These are phyloP conservation scores for Baeospora myosura DNA, from an alignment of 1,284 basidiomycete genomes.

Conservation along the genomic window DNA sequence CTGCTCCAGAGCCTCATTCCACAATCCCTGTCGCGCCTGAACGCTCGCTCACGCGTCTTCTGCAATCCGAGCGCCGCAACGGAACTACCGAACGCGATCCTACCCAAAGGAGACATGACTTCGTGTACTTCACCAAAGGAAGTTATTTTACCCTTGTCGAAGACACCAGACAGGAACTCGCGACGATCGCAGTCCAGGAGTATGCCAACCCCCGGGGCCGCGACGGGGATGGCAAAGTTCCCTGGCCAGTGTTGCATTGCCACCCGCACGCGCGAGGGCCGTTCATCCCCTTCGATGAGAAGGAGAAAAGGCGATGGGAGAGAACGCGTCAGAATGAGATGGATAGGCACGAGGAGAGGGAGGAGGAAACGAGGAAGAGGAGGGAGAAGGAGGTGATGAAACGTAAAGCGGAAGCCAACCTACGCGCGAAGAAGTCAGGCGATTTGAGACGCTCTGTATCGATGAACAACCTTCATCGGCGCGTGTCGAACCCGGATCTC, in stretches of 20 bases:
- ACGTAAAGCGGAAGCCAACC: conserved; percentile 35
- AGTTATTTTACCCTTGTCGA: conserved; percentile 86
- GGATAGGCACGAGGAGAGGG: conserved; percentile 40
- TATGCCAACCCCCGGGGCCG: conserved; percentile 47
- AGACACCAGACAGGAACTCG: conserved; percentile 76
- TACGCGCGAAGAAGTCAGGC: conserved; percentile 33
- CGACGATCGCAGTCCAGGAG: conserved; percentile 63
- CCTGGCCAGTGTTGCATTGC: conserved; percentile 69
- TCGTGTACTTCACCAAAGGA: conserved; percentile 79
- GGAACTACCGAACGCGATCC: conserved; percentile 92
- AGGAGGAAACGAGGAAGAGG: conserved; percentile 30
- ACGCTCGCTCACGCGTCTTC: conserved; percentile 48
- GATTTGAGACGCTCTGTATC: conserved; percentile 74
- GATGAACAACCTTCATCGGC: conserved; percentile 66
- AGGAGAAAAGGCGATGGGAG: conserved; percentile 60
- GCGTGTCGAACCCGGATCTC: conserved; percentile 28
- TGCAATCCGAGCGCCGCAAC: conserved; percentile 83
- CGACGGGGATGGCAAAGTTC: conserved; percentile 39
- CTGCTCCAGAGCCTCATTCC: no score
- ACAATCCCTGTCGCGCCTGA: conserved; percentile 14
- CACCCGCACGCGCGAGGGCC: conserved; percentile 66
- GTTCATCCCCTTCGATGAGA: conserved; percentile 66
- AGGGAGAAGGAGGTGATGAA: conserved; percentile 32
- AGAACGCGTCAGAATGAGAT: conserved; percentile 45
- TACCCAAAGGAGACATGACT: conserved; percentile 80